A percentile compares a stretch with the other conserved stretches of the same genome.
phyloP scores from a whole-genome alignment of 805 yeast genomes.

The Saturnispora silvae region DNA sequence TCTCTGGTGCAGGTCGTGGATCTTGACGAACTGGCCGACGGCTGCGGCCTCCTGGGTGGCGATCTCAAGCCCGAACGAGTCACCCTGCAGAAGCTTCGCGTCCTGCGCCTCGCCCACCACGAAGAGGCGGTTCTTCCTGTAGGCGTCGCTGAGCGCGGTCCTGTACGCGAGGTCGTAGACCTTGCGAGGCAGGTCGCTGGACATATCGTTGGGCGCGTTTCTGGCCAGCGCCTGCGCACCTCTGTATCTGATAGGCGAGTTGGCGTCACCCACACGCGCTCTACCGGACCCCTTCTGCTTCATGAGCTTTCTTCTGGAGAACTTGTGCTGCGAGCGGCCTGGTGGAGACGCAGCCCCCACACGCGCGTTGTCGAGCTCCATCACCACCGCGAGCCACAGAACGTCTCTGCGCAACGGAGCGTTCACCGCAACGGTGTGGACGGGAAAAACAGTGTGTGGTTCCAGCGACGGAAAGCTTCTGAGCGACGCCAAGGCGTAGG shows the following conservation, averaged over 20 bases:
- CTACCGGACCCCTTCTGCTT: conserved; percentile 92
- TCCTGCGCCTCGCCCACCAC: conserved; percentile 43
- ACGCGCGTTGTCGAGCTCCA: conserved; percentile 80
- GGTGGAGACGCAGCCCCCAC: conserved; percentile 85
- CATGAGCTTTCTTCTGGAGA: conserved; percentile 67
- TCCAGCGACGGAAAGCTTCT: conserved; percentile 86
- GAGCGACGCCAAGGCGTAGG: conserved; percentile 64
- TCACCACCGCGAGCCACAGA: conserved; percentile 88
- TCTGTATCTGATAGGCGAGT: conserved; percentile 82
- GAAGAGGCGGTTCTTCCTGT: conserved; percentile 60
- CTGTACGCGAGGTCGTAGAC: conserved; percentile 68
- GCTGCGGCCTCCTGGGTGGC: conserved; percentile 24
- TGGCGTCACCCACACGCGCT: conserved; percentile 94
- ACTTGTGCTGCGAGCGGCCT: conserved; percentile 79
- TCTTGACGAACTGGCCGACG: conserved; percentile 29
- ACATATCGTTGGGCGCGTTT: conserved; percentile 81
- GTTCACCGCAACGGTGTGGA: conserved; percentile 59
- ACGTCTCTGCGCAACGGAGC: conserved; percentile 81
- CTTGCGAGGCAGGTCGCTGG: conserved; percentile 64
- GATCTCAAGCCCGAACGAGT: conserved; percentile 21
- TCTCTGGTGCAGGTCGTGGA: conserved; percentile 39
- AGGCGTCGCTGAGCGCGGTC: conserved; percentile 73
- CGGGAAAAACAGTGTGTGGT: conserved; percentile 69
- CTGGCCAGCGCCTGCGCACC: conserved; percentile 88
- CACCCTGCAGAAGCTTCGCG: conserved; percentile 16